phyloP scores from a whole-genome alignment of 441 rosid genomes.

The Arabidopsis hybrid region DNA sequence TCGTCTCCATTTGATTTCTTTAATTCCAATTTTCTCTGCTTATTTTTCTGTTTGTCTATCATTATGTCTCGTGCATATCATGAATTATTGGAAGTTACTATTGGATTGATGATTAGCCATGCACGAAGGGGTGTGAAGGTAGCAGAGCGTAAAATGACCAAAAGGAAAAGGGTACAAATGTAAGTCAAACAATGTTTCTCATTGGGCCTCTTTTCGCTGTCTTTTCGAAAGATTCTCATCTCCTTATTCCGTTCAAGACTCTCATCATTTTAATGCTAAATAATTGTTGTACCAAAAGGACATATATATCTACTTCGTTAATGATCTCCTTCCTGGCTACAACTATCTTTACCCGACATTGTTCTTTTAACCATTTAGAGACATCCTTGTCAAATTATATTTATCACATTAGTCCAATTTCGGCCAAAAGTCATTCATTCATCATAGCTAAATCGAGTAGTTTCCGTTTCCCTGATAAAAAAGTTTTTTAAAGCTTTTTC shows the following conservation, averaged over 20 bases:
- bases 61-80: conserved; percentile 1
- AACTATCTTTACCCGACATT: conserved; percentile 23
- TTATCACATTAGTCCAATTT: background rate
- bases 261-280: conserved; percentile 32
- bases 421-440: background rate
- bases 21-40: background rate
- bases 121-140: conserved; percentile 15
- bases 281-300: conserved; percentile 23
- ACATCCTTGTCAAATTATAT: background rate
- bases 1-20: background rate
- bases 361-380: conserved; percentile 30
- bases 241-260: conserved; percentile 16
- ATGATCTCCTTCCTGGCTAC: conserved; percentile 36
- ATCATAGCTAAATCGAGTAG: background rate
- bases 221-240: conserved; percentile 19
- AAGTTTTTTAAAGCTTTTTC: background rate
- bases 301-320: conserved; percentile 1
- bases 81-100: conserved; percentile 3
- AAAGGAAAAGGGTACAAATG: conserved; percentile 3
- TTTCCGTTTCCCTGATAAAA: background rate
- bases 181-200: conserved; percentile 8
- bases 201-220: conserved; percentile 35
- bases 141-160: background rate
- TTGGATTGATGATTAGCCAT: conserved; percentile 11
- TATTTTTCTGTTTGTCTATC: background rate